Conservation (phyloP, 2,329 filamentous ascomycete genomes). For the Curvularia verruculosa region DNA sequence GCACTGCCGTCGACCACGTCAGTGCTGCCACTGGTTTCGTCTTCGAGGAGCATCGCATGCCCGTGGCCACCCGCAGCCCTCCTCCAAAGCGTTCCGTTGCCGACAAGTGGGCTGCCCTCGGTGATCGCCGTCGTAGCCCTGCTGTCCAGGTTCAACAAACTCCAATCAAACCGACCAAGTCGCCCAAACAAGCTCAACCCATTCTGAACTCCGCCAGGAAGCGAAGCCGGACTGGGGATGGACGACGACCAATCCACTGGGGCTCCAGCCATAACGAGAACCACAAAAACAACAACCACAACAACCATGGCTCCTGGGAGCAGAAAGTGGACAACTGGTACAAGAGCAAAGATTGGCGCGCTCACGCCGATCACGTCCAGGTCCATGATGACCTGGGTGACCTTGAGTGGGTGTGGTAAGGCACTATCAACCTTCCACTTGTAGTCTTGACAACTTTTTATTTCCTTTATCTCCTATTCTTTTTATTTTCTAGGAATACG, state of each 20-base stretch:
- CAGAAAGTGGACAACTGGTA: conserved; percentile 51
- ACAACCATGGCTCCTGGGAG: conserved; percentile 40
- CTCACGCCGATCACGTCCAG: conserved; percentile 45
- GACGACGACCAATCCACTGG: conserved; percentile 46
- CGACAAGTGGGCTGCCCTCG: conserved; percentile 90
- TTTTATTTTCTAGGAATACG: conserved; percentile 26
- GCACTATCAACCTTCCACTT: conserved; percentile 68
- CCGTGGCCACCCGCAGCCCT: conserved; percentile 60
- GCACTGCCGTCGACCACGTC: conserved; percentile 67
- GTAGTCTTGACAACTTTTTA: conserved; percentile 56
- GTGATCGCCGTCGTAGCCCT: conserved; percentile 78
- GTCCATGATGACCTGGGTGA: conserved; percentile 72
- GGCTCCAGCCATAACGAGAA: conserved; percentile 47
- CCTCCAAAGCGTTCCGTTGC: conserved; percentile 67
- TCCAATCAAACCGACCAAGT: conserved; percentile 51
- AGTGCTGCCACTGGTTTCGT: conserved; percentile 73
- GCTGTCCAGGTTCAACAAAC: conserved; percentile 52
- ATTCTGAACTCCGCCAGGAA: conserved; percentile 46
- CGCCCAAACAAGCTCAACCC: conserved; percentile 42
- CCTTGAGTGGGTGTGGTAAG: conserved; percentile 92
- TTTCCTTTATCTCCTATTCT: conserved; percentile 39
- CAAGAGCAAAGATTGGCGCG: conserved; percentile 58
- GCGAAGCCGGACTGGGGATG: conserved; percentile 49
- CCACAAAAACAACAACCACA: not conserved
- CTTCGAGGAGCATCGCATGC: conserved; percentile 66